phyloP scores from a whole-genome alignment of 208 protist species.

The Polymyxa betae region DNA sequence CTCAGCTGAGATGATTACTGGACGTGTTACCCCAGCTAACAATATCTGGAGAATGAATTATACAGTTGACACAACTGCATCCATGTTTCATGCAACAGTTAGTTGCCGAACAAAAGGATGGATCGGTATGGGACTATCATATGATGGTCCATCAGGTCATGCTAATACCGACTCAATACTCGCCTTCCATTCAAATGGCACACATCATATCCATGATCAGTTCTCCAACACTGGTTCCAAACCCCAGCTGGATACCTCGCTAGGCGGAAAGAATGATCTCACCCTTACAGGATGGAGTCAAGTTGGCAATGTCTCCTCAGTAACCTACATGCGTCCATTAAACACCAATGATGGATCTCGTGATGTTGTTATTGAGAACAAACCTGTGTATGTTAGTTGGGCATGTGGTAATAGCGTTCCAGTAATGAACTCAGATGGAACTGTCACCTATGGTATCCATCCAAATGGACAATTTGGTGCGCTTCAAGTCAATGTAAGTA shows the following conservation, averaged over 20 bases:
- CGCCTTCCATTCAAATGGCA: neutral
- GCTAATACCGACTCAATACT: neutral
- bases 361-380: neutral
- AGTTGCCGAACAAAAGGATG: neutral
- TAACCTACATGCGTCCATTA: neutral
- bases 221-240: neutral
- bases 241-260: neutral
- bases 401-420: neutral
- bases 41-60: no score
- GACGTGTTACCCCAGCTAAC: no score
- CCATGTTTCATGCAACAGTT: no score
- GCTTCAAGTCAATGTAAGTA: no score
- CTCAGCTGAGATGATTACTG: no score
- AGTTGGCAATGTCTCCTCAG: neutral
- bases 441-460: neutral
- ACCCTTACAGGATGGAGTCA: neutral
- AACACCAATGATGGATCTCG: neutral
- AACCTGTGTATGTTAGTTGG: neutral
- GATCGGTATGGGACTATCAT: neutral
- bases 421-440: neutral
- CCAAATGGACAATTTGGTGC: neutral
- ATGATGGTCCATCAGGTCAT: neutral
- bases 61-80: no score
- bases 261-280: neutral
- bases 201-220: neutral